A percentile compares a stretch with the other conserved stretches of the same genome.
Evolutionary conservation across 2,329 filamentous ascomycete species (phyloP).

Genomic region (Shiraia sp.): DNA sequence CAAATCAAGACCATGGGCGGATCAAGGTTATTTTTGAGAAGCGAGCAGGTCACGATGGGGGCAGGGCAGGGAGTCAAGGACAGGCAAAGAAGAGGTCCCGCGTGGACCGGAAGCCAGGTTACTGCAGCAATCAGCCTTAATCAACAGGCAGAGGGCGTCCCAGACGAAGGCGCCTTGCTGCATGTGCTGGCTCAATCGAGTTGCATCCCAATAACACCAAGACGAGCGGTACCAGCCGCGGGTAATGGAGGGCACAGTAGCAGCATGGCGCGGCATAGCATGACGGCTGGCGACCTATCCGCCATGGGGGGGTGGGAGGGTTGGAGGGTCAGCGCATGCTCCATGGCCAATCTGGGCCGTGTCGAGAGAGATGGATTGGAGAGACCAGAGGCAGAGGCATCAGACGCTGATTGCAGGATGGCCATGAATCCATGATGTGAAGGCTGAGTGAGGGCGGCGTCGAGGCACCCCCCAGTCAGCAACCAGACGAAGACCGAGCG

Average conservation of each 20-base stretch:
- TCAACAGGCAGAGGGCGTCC: constrained; percentile 15
- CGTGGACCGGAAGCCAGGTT: constrained; percentile 15
- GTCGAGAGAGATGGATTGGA: constrained; percentile 7
- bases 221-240: constrained; percentile 6
- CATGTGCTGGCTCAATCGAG: constrained; percentile 8
- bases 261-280: constrained; percentile 14
- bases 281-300: too few relatives aligned
- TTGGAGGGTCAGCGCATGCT: too few relatives aligned
- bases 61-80: constrained; percentile 11
- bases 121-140: constrained; percentile 24
- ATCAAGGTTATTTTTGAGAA: too few relatives aligned
- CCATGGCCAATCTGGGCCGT: constrained; percentile 6
- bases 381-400: constrained; percentile 5
- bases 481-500: background rate
- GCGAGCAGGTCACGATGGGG: constrained; percentile 3
- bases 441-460: background rate
- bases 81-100: constrained; percentile 5
- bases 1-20: too few relatives aligned
- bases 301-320: too few relatives aligned
- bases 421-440: background rate
- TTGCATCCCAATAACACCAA: constrained; percentile 6
- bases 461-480: too few relatives aligned
- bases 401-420: constrained; percentile 23
- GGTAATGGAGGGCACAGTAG: constrained; percentile 8
- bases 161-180: constrained; percentile 16